Evolutionary conservation across 768 basidiomycete species (phyloP).

Genomic region (Amyloporia xantha): DNA sequence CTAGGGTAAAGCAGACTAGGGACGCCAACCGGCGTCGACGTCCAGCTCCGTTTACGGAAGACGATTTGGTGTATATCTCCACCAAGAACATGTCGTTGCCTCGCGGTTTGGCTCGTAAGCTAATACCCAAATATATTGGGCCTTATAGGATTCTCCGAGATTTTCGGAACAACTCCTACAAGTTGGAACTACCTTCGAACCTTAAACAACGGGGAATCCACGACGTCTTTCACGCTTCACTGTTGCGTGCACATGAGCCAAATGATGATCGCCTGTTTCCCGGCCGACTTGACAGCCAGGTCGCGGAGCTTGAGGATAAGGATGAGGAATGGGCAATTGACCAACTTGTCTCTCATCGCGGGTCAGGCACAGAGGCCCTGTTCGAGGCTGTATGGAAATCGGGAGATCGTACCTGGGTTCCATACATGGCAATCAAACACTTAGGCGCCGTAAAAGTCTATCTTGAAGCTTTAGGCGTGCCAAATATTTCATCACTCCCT

Average conservation of each 20-base stretch:
- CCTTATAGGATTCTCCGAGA: conserved; percentile 26
- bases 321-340: conserved; percentile 24
- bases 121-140: conserved; percentile 33
- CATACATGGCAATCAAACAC: conserved; percentile 18
- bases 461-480: conserved; percentile 20
- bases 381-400: conserved; percentile 30
- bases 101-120: conserved; percentile 27
- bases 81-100: conserved; percentile 31
- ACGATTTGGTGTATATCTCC: conserved; percentile 31
- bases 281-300: conserved; percentile 19
- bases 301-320: conserved; percentile 16
- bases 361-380: conserved; percentile 17
- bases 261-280: conserved; percentile 34
- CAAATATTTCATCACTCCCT: not conserved
- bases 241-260: conserved; percentile 23
- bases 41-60: conserved; percentile 13
- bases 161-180: conserved; percentile 21
- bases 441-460: conserved; percentile 17
- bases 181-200: conserved; percentile 24
- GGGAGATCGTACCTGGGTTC: conserved; percentile 31
- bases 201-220: conserved; percentile 24
- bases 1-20: conserved; percentile 24
- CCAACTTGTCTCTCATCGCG: conserved; percentile 20
- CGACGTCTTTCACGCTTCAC: conserved; percentile 29
- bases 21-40: conserved; percentile 23